Evolutionary conservation across 176 grass and related monocot species (phyloP).

Genomic region (Triticum monococcum): DNA sequence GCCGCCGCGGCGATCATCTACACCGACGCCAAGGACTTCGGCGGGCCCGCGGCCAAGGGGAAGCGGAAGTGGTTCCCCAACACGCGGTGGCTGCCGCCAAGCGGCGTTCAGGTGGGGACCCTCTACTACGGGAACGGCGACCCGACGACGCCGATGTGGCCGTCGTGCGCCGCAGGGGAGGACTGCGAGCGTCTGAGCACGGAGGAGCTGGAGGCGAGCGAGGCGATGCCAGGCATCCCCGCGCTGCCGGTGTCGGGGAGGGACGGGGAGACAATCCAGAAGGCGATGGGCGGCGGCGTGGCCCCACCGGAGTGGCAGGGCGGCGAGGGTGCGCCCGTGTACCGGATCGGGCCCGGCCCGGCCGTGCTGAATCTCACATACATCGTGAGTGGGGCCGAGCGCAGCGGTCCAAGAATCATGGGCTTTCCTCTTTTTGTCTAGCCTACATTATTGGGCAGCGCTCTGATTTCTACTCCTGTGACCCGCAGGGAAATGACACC

Average conservation of each 20-base stretch:
- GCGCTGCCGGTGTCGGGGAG: conserved; percentile 76
- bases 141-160: conserved; percentile 79
- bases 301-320: conserved; percentile 86
- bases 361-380: conserved; percentile 80
- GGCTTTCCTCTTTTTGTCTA: not conserved
- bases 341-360: conserved; percentile 73
- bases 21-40: conserved; percentile 78
- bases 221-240: conserved; percentile 61
- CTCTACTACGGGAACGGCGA: conserved; percentile 60
- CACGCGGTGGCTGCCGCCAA: conserved; percentile 66
- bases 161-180: conserved; percentile 42
- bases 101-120: conserved; percentile 68
- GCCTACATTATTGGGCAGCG: not conserved
- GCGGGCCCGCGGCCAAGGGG: conserved; percentile 23
- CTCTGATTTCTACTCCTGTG: not conserved
- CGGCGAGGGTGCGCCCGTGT: conserved; percentile 46
- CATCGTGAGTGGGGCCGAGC: conserved; percentile 40
- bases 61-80: conserved; percentile 46
- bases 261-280: conserved; percentile 67
- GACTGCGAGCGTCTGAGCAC: conserved; percentile 65
- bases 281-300: conserved; percentile 54
- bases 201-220: conserved; percentile 56
- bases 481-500: conserved; percentile 67
- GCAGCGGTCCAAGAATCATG: not conserved
- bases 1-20: conserved; percentile 66